phyloP scores from a whole-genome alignment of 768 basidiomycete genomes.

The Termitomyces sp. region DNA sequence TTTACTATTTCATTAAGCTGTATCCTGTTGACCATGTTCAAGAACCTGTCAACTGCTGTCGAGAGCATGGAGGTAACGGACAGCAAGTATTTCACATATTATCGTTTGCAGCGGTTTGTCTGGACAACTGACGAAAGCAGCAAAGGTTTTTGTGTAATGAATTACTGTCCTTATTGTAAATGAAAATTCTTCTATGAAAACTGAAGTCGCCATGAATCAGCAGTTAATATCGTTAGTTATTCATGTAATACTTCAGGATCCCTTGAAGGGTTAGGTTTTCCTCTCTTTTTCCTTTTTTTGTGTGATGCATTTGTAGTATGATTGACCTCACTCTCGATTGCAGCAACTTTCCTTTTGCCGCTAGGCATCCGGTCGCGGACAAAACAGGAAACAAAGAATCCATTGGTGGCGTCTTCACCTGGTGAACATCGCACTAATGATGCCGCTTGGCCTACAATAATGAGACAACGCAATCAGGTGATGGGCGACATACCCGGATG shows the following conservation, averaged over 20 bases:
- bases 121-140: constrained; percentile 16
- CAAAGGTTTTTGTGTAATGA: constrained; percentile 9
- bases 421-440: constrained; percentile 71
- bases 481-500: constrained; percentile 36
- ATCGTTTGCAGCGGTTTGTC: constrained; percentile 6
- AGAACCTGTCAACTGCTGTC: constrained; percentile 4
- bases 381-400: constrained; percentile 98
- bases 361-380: constrained; percentile 25
- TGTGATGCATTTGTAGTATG: constrained; percentile 3
- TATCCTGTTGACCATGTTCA: constrained; percentile 4
- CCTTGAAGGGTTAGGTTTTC: constrained; percentile 2
- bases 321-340: constrained; percentile 13
- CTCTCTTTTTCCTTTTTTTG: constrained; percentile 18
- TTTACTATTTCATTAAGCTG: constrained; percentile 10
- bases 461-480: not conserved
- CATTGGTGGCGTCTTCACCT: constrained; percentile 86
- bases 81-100: constrained; percentile 13
- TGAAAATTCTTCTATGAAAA: constrained; percentile 8
- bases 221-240: too few relatives aligned
- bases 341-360: constrained; percentile 20
- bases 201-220: not conserved
- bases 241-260: not conserved
- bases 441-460: constrained; percentile 41
- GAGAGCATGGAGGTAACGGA: constrained; percentile 13
- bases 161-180: constrained; percentile 10